Evolutionary conservation across 176 grass and related monocot species (phyloP).

Genomic region (Panicum miliaceum): DNA sequence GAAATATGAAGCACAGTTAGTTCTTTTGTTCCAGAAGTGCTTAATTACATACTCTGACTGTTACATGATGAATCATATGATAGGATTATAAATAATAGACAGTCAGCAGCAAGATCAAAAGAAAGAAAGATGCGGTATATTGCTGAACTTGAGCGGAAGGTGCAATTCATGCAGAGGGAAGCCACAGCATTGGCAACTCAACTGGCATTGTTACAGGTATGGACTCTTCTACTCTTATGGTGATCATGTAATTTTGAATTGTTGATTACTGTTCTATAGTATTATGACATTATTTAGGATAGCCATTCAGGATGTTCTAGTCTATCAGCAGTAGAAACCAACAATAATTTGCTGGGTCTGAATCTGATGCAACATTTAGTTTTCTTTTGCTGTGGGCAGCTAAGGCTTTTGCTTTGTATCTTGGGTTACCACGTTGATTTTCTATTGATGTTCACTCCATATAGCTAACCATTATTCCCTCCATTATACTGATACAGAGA

Average conservation of each 20-base stretch:
- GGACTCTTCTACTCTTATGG: not conserved
- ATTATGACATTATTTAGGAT: not conserved
- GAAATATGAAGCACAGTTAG: not conserved
- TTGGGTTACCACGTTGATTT: not conserved
- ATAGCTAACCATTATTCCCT: slow-evolving; percentile 2
- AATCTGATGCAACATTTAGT: not conserved
- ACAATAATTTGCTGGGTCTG: not conserved
- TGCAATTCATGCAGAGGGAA: slow-evolving; percentile 45
- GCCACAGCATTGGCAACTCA: slow-evolving; percentile 50
- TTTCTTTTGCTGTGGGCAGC: not conserved
- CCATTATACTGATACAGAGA: slow-evolving; percentile 42
- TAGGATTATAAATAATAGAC: slow-evolving; percentile 55
- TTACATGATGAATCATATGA: not conserved
- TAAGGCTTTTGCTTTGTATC: not conserved
- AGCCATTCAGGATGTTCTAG: not conserved
- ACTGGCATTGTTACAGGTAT: slow-evolving; percentile 43
- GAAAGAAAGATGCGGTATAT: slow-evolving; percentile 57
- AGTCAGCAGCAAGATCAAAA: slow-evolving; percentile 57
- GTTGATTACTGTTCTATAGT: not conserved
- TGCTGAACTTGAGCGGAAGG: slow-evolving; percentile 56
- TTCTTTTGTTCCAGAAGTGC: not conserved
- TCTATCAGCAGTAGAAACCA: not conserved
- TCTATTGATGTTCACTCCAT: not conserved
- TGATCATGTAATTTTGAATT: not conserved
- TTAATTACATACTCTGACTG: slow-evolving; percentile 2